Evolutionary conservation across 345 rosid genomes (phyloP), one percentile per base, ranked within the genome.

Genomic region (Corymbia maculata): DNA sequence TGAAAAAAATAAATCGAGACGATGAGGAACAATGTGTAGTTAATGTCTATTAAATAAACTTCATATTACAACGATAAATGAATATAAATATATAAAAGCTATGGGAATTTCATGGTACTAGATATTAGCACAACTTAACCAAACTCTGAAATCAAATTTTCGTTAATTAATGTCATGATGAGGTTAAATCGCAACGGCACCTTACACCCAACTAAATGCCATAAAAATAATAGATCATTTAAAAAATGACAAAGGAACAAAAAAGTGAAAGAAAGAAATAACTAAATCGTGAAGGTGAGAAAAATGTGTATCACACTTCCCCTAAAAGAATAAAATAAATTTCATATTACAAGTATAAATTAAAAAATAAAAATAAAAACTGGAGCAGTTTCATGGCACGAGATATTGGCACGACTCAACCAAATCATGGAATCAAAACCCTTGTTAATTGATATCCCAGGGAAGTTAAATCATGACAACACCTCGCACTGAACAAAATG

Each of bases 111-210:
- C 51, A 9, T 11, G 5, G 2, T 22, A 16, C 28, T n/a, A n/a
- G 82, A 86, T 86, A 66, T 86, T 86, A 47, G 57, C 47, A 49
- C 80, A 75, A 57, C 82, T 86, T 82, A 86, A 86, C 88, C 44
- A 59, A 0, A 9, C 88, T 30, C 2, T 9, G 0, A 13, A 47
- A 15, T 26, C 55, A 42, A 44, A 30, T 44, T 51, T 28, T 86
- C 42, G 1, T 86, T 14, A 59, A 52, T 42, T 13, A 61, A 24
- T 42, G 16, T 44, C 47, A 0, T 1, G 53, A 11, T 24, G 52
- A 86, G 80, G 30, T 86, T 64, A 82, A 86, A 64, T 57, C 57
- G 2, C 7, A 0, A 68, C 82, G 64, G 13, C 30, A 59, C 88
- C 82, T 70, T 13, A 2, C 17, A 68, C 28, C 79, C 8, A 50